Base-by-base conservation (phyloP, 352 stramenopile species). In the Phytophthora multivora region DNA sequence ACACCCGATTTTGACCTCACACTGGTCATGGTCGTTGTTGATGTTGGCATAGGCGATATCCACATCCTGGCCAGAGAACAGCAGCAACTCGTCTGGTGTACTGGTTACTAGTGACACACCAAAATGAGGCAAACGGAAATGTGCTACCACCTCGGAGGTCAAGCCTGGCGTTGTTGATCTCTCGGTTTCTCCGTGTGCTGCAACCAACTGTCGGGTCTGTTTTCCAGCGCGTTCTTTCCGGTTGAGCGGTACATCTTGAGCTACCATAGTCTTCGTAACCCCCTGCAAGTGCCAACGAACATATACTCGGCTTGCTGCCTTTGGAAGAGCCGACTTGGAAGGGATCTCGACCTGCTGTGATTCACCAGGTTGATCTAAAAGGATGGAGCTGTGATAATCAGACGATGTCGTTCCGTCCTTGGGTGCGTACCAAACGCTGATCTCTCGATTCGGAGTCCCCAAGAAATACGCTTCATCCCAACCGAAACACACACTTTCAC, bases 381-480 rank as follows among this genome's bases (percentile, higher is more conserved):
- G 33, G 19, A 96, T 71, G 19, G 86, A 84, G 9, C 69, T 88
- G 3, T 75, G 63, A 5, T 71, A 75, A 35, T 75, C 61, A 6
- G 66, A 71, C 7, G 66, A 71, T 13, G 77, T 67, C 1, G 69
- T 67, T 18, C 69, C 66, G 30, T 76, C 59, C 11, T 76, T 73
- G 5, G 71, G 63, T 5, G 70, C 73, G 36, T 91, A 90, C 45
- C 73, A 80, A 23, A 93, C 79, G 46, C 72, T 66, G 13, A 95
- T 49, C 11, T 87, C 68, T 31, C 87, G 83, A 21, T 91, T 77
- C 5, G 89, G 55, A 0, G 80, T 86, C 12, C 89, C 78, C 35
- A 91, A 58, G 59, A 87, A 92, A 56, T 80, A 95, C 0, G 81
- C 78, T 79, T 95, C 86, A 39, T 96, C 87, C 88, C 88, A 96